Conservation (phyloP, 2,329 filamentous ascomycete species). For the Cordyceps cateniannulata region DNA sequence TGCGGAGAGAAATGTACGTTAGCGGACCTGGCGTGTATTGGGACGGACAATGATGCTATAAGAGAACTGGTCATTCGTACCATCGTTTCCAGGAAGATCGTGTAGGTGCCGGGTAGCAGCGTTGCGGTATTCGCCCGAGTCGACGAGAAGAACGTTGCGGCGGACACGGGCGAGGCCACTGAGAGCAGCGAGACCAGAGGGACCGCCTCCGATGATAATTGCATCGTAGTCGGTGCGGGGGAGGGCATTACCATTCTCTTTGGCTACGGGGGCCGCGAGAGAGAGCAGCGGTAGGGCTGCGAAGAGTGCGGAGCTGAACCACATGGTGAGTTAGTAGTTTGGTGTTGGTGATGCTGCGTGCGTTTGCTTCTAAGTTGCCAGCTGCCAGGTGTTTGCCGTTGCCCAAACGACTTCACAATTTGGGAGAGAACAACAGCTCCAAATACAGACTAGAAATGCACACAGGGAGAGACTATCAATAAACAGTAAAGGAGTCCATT, state of each 20-base stretch:
- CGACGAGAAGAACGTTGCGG: conserved; percentile 48
- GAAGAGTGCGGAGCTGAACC: conserved; percentile 7
- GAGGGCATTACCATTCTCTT: background rate
- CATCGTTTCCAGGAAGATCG: conserved; percentile 54
- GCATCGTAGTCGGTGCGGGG: conserved; percentile 39
- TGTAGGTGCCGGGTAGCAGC: conserved; percentile 51
- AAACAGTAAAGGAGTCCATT: background rate
- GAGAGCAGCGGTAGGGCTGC: conserved; percentile 16
- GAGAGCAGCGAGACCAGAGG: conserved; percentile 45
- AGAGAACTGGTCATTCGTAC: conserved; percentile 25
- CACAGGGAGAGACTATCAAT: background rate
- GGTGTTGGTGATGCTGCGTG: background rate
- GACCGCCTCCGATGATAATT: conserved; percentile 52
- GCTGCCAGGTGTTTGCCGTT: background rate
- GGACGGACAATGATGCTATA: too few relatives aligned
- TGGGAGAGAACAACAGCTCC: background rate
- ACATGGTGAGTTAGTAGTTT: background rate
- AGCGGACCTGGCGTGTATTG: background rate
- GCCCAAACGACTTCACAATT: background rate
- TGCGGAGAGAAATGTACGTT: conserved; percentile 20
- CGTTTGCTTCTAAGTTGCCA: background rate
- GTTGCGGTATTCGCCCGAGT: conserved; percentile 54
- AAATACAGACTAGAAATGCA: background rate
- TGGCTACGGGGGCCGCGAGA: conserved; percentile 13
- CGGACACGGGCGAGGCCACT: conserved; percentile 54